These are phyloP conservation scores for Pseudocercospora musae DNA, from an alignment of 2,329 filamentous ascomycete species.

Conservation along the genomic window DNA sequence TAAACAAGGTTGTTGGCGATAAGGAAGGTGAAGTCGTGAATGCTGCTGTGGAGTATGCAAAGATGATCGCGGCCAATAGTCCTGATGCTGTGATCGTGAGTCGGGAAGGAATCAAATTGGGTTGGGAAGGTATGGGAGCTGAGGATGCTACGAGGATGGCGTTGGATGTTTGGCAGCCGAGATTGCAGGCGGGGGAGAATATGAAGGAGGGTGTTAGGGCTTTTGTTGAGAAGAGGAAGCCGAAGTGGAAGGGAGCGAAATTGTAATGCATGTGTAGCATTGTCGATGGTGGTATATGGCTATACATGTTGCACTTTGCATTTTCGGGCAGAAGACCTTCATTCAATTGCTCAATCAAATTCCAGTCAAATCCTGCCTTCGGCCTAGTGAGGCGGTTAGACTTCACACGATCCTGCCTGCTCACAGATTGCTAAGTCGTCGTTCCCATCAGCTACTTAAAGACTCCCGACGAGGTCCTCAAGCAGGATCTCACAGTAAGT, in stretches of 20 bases:
- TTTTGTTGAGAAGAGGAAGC: constrained; percentile 63
- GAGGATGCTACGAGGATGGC: constrained; percentile 60
- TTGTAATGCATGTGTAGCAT: constrained; percentile 9
- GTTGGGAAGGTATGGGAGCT: constrained; percentile 67
- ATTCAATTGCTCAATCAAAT: background rate
- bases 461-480: too few relatives aligned
- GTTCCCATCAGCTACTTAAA: background rate
- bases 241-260: constrained; percentile 23
- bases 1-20: constrained; percentile 60
- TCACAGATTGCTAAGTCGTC: background rate
- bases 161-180: constrained; percentile 56
- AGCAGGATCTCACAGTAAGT: too few relatives aligned
- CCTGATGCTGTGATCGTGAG: constrained; percentile 75
- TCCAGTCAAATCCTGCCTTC: background rate
- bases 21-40: constrained; percentile 46
- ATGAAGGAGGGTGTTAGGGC: constrained; percentile 70
- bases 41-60: constrained; percentile 61
- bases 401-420: background rate
- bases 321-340: background rate
- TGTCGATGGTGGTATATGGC: background rate
- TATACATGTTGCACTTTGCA: background rate
- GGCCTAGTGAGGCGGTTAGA: background rate
- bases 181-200: constrained; percentile 65
- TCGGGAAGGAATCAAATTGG: constrained; percentile 66
- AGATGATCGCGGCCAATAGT: constrained; percentile 57